Evolutionary conservation across 164 flowering plant genomes (phyloP).

Genomic region (Chimonanthus salicifolius): DNA sequence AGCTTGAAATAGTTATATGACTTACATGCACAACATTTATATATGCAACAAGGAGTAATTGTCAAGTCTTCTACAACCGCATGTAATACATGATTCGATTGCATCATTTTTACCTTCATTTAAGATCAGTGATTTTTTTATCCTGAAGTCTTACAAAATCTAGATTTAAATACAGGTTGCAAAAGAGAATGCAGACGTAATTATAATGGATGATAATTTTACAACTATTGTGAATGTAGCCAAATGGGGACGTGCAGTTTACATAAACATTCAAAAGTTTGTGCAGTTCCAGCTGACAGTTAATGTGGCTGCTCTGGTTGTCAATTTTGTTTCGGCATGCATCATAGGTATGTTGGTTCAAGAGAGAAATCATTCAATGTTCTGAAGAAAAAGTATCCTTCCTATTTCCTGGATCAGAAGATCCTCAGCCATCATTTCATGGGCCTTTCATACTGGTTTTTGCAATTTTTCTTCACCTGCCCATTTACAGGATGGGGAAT

Average conservation of each 20-base stretch:
- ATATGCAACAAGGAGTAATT: too few species aligned
- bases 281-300: conserved; percentile 67
- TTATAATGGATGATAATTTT: conserved; percentile 81
- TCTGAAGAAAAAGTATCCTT: neutral
- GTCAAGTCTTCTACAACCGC: too few species aligned
- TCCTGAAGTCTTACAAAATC: neutral
- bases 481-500: neutral
- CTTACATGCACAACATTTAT: too few species aligned
- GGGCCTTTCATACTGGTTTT: neutral
- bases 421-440: too few species aligned
- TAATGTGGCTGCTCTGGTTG: conserved; percentile 61
- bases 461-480: neutral
- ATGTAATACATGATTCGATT: too few species aligned
- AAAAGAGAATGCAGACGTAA: conserved; percentile 82
- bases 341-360: conserved; percentile 42
- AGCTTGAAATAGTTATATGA: too few species aligned
- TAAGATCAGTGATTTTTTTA: neutral
- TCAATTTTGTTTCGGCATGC: conserved; percentile 71
- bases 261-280: conserved; percentile 80
- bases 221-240: conserved; percentile 71
- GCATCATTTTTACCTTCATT: too few species aligned
- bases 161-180: conserved; percentile 54
- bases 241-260: conserved; percentile 83
- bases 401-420: too few species aligned
- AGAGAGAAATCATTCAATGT: neutral